Evolutionary conservation across 306 rosid genomes (phyloP).

Genomic region (Cotoneaster glaucophyllus): DNA sequence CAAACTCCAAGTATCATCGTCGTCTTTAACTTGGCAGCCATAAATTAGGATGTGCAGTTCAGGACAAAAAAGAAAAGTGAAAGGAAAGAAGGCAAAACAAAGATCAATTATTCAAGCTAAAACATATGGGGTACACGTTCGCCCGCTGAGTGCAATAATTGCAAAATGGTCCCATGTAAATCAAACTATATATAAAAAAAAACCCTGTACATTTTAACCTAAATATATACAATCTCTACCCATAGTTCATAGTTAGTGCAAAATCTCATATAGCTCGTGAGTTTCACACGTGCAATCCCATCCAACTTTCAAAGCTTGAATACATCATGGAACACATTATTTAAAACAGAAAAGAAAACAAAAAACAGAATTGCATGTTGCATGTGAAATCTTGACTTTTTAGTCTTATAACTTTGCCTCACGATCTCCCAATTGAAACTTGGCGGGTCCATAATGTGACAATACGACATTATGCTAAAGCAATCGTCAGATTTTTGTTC

Average conservation of each 20-base stretch:
- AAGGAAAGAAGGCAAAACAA: not conserved
- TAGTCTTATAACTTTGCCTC: not conserved
- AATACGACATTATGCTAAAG: not conserved
- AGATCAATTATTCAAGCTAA: not conserved
- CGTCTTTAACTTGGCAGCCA: not conserved
- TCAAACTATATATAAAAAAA: slow-evolving; percentile 4
- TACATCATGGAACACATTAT: slow-evolving; percentile 2
- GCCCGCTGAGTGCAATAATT: slow-evolving; percentile 2
- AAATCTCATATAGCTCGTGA: slow-evolving; percentile 25
- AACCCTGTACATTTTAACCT: not conserved
- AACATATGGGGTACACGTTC: not conserved
- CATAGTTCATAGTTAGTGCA: not conserved
- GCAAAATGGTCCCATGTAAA: slow-evolving; percentile 5
- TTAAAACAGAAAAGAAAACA: not conserved
- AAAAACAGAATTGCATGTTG: not conserved
- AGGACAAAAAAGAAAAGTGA: not conserved
- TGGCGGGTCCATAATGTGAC: not conserved
- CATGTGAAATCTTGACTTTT: not conserved
- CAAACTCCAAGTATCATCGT: not conserved
- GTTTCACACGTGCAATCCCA: slow-evolving; percentile 27
- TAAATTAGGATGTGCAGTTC: too few species aligned
- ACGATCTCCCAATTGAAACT: not conserved
- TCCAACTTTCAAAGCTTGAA: not conserved
- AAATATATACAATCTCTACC: not conserved
- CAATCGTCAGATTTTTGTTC: not conserved